These are phyloP conservation scores for Monosporascus cannonballus DNA, from an alignment of 2,329 filamentous ascomycete genomes.

Conservation along the genomic window DNA sequence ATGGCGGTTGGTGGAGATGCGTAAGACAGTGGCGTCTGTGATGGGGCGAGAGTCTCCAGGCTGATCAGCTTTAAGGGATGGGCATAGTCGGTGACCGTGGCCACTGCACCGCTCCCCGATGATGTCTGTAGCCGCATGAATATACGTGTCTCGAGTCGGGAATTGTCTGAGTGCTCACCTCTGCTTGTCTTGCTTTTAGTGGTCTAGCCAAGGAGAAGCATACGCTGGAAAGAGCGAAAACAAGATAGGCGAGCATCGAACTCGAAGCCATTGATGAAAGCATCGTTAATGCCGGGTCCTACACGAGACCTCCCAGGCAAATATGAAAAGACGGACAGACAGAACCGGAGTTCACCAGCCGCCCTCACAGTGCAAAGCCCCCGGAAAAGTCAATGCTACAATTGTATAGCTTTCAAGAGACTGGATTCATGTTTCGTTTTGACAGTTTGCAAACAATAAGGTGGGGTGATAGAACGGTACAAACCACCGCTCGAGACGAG, in stretches of 20 bases:
- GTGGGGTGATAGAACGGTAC: too few species aligned
- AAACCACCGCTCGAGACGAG: too few species aligned
- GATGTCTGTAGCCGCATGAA: slow-evolving; percentile 7
- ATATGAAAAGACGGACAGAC: too few species aligned
- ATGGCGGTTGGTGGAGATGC: slow-evolving; percentile 18
- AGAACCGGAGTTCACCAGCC: too few species aligned
- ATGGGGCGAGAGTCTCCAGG: slow-evolving; percentile 13
- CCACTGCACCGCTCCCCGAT: slow-evolving; percentile 1
- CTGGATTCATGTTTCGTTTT: too few species aligned
- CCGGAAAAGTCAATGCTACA: too few species aligned
- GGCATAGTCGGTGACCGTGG: slow-evolving; percentile 22
- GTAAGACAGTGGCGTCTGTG: slow-evolving; percentile 19
- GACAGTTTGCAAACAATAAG: too few species aligned
- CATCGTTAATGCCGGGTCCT: background rate
- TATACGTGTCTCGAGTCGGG: background rate
- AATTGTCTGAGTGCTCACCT: background rate
- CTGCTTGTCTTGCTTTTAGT: background rate
- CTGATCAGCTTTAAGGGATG: slow-evolving; percentile 21
- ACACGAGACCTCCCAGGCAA: background rate
- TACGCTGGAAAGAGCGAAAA: background rate
- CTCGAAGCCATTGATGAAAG: background rate
- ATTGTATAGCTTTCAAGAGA: too few species aligned
- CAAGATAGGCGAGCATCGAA: background rate
- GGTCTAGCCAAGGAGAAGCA: background rate
- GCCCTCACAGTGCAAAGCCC: too few species aligned